Conservation (phyloP, 371 early-diverging fungal species). For the Zychaea mexicana region DNA sequence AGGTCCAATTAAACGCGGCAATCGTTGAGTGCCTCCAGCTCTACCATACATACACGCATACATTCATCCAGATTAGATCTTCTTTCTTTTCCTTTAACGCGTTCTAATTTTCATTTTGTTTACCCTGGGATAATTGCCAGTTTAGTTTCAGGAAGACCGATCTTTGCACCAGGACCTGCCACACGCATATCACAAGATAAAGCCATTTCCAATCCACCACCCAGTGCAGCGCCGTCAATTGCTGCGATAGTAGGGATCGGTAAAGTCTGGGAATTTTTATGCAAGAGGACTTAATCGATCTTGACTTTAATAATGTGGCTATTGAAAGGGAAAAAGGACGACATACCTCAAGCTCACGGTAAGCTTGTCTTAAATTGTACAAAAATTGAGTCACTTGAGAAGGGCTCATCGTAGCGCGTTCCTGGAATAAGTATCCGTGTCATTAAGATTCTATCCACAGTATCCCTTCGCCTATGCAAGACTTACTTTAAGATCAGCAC, state of each 20-base stretch:
- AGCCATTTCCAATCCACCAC: slow-evolving; percentile 95
- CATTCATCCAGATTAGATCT: background rate
- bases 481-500: slow-evolving; percentile 92
- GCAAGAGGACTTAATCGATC: too few relatives aligned
- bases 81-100: background rate
- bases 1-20: slow-evolving; percentile 86
- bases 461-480: background rate
- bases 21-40: slow-evolving; percentile 95
- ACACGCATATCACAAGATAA: slow-evolving; percentile 91
- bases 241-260: slow-evolving; percentile 95
- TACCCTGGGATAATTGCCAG: slow-evolving; percentile 98
- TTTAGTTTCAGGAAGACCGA: slow-evolving; percentile 93
- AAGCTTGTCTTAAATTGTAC: slow-evolving; percentile 73
- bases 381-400: slow-evolving; percentile 87
- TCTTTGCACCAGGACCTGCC: slow-evolving; percentile 73
- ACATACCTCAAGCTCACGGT: slow-evolving; percentile 80
- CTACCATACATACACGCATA: slow-evolving; percentile 38
- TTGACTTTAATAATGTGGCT: too few relatives aligned
- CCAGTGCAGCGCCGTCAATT: slow-evolving; percentile 94
- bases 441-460: too few relatives aligned
- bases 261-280: slow-evolving; percentile 55
- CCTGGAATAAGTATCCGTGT: slow-evolving; percentile 66
- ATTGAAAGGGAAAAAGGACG: too few relatives aligned
- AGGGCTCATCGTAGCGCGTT: slow-evolving; percentile 85
- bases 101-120: background rate